Base-by-base conservation (phyloP, 345 rosid species). In the Litchi chinensis region DNA sequence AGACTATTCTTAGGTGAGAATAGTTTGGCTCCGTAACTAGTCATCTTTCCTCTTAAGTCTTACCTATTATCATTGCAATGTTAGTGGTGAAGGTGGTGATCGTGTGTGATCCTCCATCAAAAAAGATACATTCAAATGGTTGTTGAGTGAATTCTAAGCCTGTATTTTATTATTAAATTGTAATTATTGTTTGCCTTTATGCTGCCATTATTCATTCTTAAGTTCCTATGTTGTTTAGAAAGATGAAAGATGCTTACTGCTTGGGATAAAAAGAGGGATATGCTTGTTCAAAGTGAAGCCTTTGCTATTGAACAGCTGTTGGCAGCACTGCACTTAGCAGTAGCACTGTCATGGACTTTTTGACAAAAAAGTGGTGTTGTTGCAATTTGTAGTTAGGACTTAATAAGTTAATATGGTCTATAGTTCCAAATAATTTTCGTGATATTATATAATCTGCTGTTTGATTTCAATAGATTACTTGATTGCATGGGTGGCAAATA, bases 241-340 rank as follows among this genome's bases (percentile, higher is more conserved):
- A 92, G 83, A 97, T 93, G 83, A 93, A 91, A 80, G 89, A 89
- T n/a, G n/a, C n/a, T n/a, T n/a, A n/a, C n/a, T 65, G 96, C 93
- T 19, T 93, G 99, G 98, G 90, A 87, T 57, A 86, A 39, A 70
- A 93, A 87, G 81, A 91, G 89, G 82, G 98, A 93, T 16, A 72
- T 77, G 60, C 93, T 93, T 71, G 75, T 89, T 73, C 86, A 95
- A 82, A 88, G 97, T 84, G 96, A 96, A 73, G 80, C 90, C 15
- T 89, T 85, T 84, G 99, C 97, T 59, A 92, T 95, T 71, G 92
- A 93, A 70, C 97, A 92, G 84, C 87, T 95, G 26, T 90, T 94
- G 54, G 94, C 93, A 88, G 97, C 99, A 75, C 84, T 93, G 71
- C 44, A n/a, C n/a, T n/a, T n/a, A n/a, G n/a, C n/a, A n/a, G n/a